phyloP scores from a whole-genome alignment of 805 yeast genomes.

The Pichia pseudocactophila region DNA sequence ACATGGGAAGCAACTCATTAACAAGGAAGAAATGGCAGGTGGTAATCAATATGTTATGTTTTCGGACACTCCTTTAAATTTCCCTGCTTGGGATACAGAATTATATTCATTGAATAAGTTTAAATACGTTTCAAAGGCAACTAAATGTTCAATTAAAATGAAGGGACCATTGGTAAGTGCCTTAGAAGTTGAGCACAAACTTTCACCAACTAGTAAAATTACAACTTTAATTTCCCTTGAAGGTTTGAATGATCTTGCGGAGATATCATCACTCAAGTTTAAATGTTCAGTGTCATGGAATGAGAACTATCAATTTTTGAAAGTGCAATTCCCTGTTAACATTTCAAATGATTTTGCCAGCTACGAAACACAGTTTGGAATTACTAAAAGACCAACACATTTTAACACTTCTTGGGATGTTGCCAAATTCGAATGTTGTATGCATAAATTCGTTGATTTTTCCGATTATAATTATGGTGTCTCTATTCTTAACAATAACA shows the following conservation, averaged over 20 bases:
- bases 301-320: constrained; percentile 78
- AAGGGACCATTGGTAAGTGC: constrained; percentile 55
- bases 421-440: constrained; percentile 93
- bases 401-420: constrained; percentile 94
- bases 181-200: constrained; percentile 49
- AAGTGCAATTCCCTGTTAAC: constrained; percentile 91
- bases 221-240: constrained; percentile 62
- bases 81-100: constrained; percentile 98
- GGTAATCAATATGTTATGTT: constrained; percentile 78
- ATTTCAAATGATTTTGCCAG: constrained; percentile 67
- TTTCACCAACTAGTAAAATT: constrained; percentile 50
- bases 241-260: constrained; percentile 35
- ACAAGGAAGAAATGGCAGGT: constrained; percentile 42
- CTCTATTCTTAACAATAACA: constrained; percentile 69
- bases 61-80: constrained; percentile 83
- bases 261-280: constrained; percentile 38
- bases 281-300: constrained; percentile 72
- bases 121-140: constrained; percentile 37
- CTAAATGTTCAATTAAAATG: constrained; percentile 33
- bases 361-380: constrained; percentile 91
- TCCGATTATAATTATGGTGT: constrained; percentile 86
- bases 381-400: constrained; percentile 88
- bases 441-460: constrained; percentile 88
- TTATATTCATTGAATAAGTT: constrained; percentile 73
- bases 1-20: constrained; percentile 58